A percentile compares a stretch with the other conserved stretches of the same genome.
Evolutionary conservation across 1,284 basidiomycete genomes (phyloP).

Genomic region (Apiotrichum laibachii): DNA sequence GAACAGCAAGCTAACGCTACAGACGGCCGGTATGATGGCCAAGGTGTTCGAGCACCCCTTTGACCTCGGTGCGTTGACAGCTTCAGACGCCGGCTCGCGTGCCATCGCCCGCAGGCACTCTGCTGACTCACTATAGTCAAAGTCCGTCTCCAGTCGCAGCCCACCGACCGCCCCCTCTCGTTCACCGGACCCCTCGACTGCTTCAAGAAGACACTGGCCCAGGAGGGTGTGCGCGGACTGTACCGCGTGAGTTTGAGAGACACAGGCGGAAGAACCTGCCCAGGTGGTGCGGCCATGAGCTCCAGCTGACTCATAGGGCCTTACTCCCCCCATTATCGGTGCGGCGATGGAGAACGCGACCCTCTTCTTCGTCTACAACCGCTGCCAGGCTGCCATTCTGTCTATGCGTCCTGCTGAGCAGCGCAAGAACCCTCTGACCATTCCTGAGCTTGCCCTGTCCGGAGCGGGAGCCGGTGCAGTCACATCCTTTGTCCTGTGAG

Average conservation of each 20-base stretch:
- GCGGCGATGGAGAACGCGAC: slow-evolving; percentile 89
- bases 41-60: slow-evolving; percentile 84
- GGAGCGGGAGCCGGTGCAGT: slow-evolving; percentile 77
- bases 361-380: slow-evolving; percentile 81
- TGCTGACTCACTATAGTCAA: slow-evolving; percentile 52
- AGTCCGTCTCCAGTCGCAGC: slow-evolving; percentile 78
- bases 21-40: slow-evolving; percentile 74
- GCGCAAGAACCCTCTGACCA: slow-evolving; percentile 53
- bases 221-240: slow-evolving; percentile 72
- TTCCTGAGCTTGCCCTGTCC: slow-evolving; percentile 68
- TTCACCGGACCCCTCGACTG: slow-evolving; percentile 80
- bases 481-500: slow-evolving; percentile 76
- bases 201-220: slow-evolving; percentile 68
- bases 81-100: slow-evolving; percentile 8
- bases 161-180: slow-evolving; percentile 65
- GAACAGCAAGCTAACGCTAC: slow-evolving; percentile 9
- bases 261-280: no score
- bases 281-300: not conserved
- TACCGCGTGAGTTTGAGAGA: slow-evolving; percentile 64
- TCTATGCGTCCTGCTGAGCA: slow-evolving; percentile 33
- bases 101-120: not conserved
- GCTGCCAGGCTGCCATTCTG: slow-evolving; percentile 68
- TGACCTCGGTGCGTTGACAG: slow-evolving; percentile 60
- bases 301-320: slow-evolving; percentile 58
- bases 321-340: slow-evolving; percentile 82